Evolutionary conservation across 192 early-diverging fungal genomes (phyloP), one percentile per base, ranked within the genome.

Genomic region (Backusella parvicylindrica): DNA sequence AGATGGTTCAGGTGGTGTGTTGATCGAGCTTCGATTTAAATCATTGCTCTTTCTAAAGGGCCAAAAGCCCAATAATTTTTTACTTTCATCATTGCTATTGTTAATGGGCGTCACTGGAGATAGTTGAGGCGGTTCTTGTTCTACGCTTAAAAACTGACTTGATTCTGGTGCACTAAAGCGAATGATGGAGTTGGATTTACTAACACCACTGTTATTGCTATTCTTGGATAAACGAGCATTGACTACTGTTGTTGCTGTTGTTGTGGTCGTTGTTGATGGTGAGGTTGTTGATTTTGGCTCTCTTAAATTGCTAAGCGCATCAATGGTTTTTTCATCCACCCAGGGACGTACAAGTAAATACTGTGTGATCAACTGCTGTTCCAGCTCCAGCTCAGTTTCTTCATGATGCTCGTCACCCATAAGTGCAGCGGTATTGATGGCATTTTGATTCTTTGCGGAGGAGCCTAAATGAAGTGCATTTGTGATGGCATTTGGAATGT

Each of bases 311-410:
- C 90, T 92, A 33, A 95, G 72, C 68, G 92, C 91, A 73, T 95
- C 93, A 15, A 95, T 86, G 75, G 90, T 91, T 38, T 90, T 90
- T 78, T 95, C 91, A 21, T 84, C 86, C 9, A 89, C 85, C 91
- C 91, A 93, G 0, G 86, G 80, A 21, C 92, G 78, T 16, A 87
- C 89, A 41, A 95, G 76, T 5, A 95, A 76, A 84, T 93, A 95
- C 33, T 95, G 93, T 2, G 81, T 72, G 30, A 91, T 88, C 72
- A 93, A 63, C 64, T 88, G 86, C 68, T 89, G 88, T 11, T 85
- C 88, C 23, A 82, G 71, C 6, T 85, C 84, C 13, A 92, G 75
- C 7, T 83, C 85, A 15, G 91, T 88, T 12, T 87, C 86, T 26
- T 87, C 84, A 4, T 88, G 81, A 28, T 91, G 84, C 11, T 84